These are phyloP conservation scores for Emericellopsis cladophorae DNA, from an alignment of 2,329 filamentous ascomycete genomes.

Conservation along the genomic window DNA sequence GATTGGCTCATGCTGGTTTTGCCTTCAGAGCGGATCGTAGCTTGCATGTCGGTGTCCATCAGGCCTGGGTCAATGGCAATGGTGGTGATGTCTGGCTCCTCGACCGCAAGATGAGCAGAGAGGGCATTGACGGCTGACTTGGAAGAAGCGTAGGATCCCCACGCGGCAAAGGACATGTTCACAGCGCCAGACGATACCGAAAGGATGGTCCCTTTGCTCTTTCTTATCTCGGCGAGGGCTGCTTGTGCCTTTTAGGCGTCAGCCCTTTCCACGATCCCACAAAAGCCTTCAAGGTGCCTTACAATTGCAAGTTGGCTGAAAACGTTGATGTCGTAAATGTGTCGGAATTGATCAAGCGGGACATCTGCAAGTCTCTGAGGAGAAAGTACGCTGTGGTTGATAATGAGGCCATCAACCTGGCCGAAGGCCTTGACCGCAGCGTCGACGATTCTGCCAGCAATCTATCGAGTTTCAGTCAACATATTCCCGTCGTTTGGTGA, in stretches of 20 bases:
- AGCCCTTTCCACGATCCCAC: background rate
- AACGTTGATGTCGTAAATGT: slow-evolving; percentile 70
- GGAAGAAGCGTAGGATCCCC: slow-evolving; percentile 73
- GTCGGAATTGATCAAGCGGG: slow-evolving; percentile 59
- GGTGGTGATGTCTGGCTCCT: slow-evolving; percentile 65
- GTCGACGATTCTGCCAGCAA: slow-evolving; percentile 49
- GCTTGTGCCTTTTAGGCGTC: slow-evolving; percentile 47
- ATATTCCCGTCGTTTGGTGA: background rate
- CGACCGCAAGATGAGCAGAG: slow-evolving; percentile 55
- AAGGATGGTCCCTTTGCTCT: slow-evolving; percentile 57
- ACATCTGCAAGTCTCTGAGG: slow-evolving; percentile 60
- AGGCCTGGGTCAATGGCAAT: slow-evolving; percentile 66
- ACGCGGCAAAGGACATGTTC: slow-evolving; percentile 49
- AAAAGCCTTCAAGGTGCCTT: background rate
- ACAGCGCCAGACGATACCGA: slow-evolving; percentile 74
- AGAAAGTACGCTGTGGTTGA: slow-evolving; percentile 76
- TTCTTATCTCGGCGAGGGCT: slow-evolving; percentile 54
- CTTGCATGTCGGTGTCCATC: slow-evolving; percentile 84
- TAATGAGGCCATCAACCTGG: slow-evolving; percentile 63
- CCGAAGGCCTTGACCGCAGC: slow-evolving; percentile 56
- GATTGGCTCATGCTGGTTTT: slow-evolving; percentile 32
- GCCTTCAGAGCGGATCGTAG: slow-evolving; percentile 56
- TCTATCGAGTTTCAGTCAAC: slow-evolving; percentile 16
- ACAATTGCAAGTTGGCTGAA: slow-evolving; percentile 74
- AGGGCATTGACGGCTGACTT: slow-evolving; percentile 80